Percentiles rank a stretch among this genome's conserved stretches.
phyloP scores from a whole-genome alignment of 148 eudicot species.

The Chenopodium quinoa region DNA sequence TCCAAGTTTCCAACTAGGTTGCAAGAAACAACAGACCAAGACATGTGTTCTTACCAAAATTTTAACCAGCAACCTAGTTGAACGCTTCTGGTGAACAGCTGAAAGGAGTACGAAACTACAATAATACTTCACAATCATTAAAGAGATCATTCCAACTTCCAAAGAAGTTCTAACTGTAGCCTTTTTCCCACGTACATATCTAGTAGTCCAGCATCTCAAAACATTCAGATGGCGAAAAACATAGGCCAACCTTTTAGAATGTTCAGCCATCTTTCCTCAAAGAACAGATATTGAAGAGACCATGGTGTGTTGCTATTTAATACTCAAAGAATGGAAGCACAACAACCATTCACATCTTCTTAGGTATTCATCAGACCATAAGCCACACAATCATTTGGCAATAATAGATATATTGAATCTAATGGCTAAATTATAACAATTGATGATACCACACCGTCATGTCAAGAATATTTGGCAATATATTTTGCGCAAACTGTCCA shows the following conservation, averaged over 20 bases:
- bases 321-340: slow-evolving; percentile 12
- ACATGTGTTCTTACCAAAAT: slow-evolving; percentile 76
- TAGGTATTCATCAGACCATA: neutral
- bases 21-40: slow-evolving; percentile 46
- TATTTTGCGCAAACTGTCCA: neutral
- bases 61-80: slow-evolving; percentile 69
- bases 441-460: neutral
- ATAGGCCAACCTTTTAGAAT: slow-evolving; percentile 7
- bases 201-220: slow-evolving; percentile 33
- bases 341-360: neutral
- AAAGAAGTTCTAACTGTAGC: slow-evolving; percentile 28
- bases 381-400: neutral
- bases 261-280: slow-evolving; percentile 12
- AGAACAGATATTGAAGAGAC: neutral
- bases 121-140: slow-evolving; percentile 46
- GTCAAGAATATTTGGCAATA: neutral
- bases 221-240: slow-evolving; percentile 34
- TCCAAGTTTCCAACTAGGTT: slow-evolving; percentile 20
- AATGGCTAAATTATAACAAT: neutral
- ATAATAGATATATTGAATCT: neutral
- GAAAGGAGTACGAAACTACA: slow-evolving; percentile 54
- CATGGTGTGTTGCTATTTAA: neutral
- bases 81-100: slow-evolving; percentile 67
- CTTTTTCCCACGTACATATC: slow-evolving; percentile 41
- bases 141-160: slow-evolving; percentile 51